Percentiles rank a stretch among this genome's conserved stretches.
Conservation (phyloP, 495 filamentous ascomycete genomes). For the Penicillium egyptiacum region DNA sequence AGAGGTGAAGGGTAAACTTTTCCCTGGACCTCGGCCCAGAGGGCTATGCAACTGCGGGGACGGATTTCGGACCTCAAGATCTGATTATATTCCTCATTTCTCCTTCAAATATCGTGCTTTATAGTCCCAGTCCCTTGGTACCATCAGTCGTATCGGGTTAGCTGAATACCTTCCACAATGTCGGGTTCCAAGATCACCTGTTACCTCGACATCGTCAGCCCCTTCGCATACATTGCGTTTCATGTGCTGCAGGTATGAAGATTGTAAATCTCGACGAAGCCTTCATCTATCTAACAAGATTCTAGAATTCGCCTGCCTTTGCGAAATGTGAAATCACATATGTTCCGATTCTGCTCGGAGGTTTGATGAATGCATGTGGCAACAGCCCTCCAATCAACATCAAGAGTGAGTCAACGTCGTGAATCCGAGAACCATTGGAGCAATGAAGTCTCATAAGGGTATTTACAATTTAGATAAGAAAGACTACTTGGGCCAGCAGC, state of each 20-base stretch:
- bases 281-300: slow-evolving; percentile 3
- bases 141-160: neutral
- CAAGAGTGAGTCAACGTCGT: slow-evolving; percentile 53
- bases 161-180: slow-evolving; percentile 31
- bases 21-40: too few species aligned
- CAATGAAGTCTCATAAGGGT: neutral
- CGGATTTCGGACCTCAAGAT: too few species aligned
- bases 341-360: slow-evolving; percentile 68
- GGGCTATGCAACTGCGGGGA: too few species aligned
- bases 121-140: neutral
- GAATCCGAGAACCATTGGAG: neutral
- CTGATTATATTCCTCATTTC: neutral
- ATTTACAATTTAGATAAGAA: slow-evolving; percentile 57
- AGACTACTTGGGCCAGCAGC: slow-evolving; percentile 60
- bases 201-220: slow-evolving; percentile 68
- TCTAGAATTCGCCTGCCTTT: slow-evolving; percentile 62
- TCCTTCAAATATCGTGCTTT: neutral
- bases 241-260: slow-evolving; percentile 56
- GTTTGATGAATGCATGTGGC: slow-evolving; percentile 63
- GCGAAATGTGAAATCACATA: slow-evolving; percentile 58
- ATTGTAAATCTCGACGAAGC: neutral
- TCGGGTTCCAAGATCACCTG: slow-evolving; percentile 59
- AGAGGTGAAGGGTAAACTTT: too few species aligned
- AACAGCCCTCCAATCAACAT: slow-evolving; percentile 65
- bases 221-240: slow-evolving; percentile 70